Evolutionary conservation across 257 asterid genomes (phyloP), one percentile per base, ranked within the genome.

Genomic region (Jaltomata sinuosa): DNA sequence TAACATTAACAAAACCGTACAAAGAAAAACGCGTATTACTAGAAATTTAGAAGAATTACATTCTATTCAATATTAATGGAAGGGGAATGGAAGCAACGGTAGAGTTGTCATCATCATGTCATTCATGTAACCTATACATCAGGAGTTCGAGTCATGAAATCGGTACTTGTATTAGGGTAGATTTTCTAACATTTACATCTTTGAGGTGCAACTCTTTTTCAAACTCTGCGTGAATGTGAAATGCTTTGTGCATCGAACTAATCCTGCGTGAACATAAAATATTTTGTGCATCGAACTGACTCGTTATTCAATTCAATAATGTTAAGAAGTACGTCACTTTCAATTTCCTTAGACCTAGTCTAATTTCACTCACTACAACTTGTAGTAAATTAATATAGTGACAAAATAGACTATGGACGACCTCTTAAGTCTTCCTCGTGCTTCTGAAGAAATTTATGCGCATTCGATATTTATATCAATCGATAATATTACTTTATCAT

Each of bases 151-250:
- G 0, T n/a, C n/a, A n/a, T n/a, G n/a, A n/a, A n/a, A n/a, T n/a
- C n/a, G n/a, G n/a, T n/a, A n/a, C n/a, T n/a, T n/a, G n/a, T n/a
- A n/a, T n/a, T n/a, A n/a, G n/a, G n/a, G n/a, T n/a, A n/a, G n/a
- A n/a, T n/a, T n/a, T n/a, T n/a, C n/a, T n/a, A n/a, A n/a, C n/a
- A n/a, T n/a, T n/a, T n/a, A 32, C 36, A 32, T 3, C 11, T 4
- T 61, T 2, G 0, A 25, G 0, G 1, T 12, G 34, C 0, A 18
- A 61, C 1, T 27, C 0, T 27, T 50, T 50, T 16, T 3, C 5
- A 50, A 49, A 49, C 47, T 42, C 11, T 42, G 11, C 47, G 9
- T 57, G n/a, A 57, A 57, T 10, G n/a, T 57, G 0, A 9, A 0
- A n/a, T n/a, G n/a, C n/a, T n/a, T n/a, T n/a, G n/a, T n/a, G n/a